Conservation (phyloP, 202 grass and related monocot species). For the Cymbopogon flexuosus region DNA sequence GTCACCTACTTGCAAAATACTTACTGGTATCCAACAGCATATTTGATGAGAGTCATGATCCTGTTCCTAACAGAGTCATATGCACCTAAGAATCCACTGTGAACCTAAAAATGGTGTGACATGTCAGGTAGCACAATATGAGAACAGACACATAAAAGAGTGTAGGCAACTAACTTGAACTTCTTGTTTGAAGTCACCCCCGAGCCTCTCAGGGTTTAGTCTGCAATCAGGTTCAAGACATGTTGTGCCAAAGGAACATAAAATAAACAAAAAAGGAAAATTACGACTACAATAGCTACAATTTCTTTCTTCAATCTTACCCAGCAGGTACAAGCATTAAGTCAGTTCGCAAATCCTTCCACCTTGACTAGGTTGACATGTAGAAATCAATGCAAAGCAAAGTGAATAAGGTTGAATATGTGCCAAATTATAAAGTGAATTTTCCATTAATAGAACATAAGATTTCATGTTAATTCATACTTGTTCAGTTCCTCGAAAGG, state of each 20-base stretch:
- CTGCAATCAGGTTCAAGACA: conserved; percentile 45
- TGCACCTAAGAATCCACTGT: conserved; percentile 88
- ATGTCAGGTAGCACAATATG: conserved; percentile 16
- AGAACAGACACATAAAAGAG: conserved; percentile 20
- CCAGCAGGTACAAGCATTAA: conserved; percentile 81
- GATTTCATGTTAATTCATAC: conserved; percentile 49
- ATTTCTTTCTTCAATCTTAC: conserved; percentile 36
- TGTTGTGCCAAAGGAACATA: conserved; percentile 24
- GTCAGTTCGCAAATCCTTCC: conserved; percentile 95
- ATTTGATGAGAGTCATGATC: conserved; percentile 64
- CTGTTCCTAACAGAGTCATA: conserved; percentile 91
- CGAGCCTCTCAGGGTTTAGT: conserved; percentile 83
- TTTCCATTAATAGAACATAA: conserved; percentile 21
- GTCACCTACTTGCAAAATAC: conserved; percentile 20
- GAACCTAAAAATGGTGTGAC: conserved; percentile 60
- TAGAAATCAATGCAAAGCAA: conserved; percentile 6
- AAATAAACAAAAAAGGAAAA: neutral
- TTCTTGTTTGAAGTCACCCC: conserved; percentile 87
- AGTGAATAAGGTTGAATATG: conserved; percentile 12
- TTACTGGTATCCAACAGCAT: conserved; percentile 59
- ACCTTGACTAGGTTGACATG: conserved; percentile 57
- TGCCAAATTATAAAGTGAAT: neutral
- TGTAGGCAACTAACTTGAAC: conserved; percentile 63
- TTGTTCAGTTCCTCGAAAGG: conserved; percentile 93
- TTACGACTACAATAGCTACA: neutral